Percentiles rank a stretch among this genome's conserved stretches.
Conservation (phyloP, 345 rosid species). For the Brassica incana region DNA sequence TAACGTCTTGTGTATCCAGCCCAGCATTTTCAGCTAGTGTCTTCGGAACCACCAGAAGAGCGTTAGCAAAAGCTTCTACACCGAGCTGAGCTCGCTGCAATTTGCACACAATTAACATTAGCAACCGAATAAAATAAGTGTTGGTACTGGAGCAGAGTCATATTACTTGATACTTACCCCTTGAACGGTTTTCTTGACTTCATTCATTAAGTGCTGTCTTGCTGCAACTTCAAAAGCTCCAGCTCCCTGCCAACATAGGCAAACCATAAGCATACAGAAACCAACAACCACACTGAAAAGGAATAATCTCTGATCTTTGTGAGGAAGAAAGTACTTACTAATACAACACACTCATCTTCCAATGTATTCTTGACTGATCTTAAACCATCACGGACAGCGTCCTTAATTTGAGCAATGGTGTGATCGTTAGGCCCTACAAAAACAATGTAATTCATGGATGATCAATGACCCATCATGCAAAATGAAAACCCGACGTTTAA, state of each 20-base stretch:
- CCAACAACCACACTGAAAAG: neutral
- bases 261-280: conserved; percentile 1
- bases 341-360: conserved; percentile 88
- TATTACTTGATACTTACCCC: conserved; percentile 58
- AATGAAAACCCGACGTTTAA: neutral
- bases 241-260: conserved; percentile 62
- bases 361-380: conserved; percentile 92
- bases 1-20: conserved; percentile 93
- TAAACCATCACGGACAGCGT: conserved; percentile 94
- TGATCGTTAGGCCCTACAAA: conserved; percentile 91
- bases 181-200: conserved; percentile 86
- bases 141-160: neutral
- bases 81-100: conserved; percentile 96
- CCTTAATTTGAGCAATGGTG: conserved; percentile 97
- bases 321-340: conserved; percentile 52
- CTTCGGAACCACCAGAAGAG: conserved; percentile 97
- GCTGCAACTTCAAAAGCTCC: conserved; percentile 99
- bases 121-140: neutral
- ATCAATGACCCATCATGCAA: neutral
- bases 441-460: neutral
- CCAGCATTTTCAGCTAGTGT: conserved; percentile 97
- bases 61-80: conserved; percentile 94
- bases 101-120: conserved; percentile 8
- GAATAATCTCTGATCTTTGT: neutral
- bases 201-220: conserved; percentile 75